Evolutionary conservation across 2,329 filamentous ascomycete genomes (phyloP).

Genomic region (Leptoxyphium fumago): DNA sequence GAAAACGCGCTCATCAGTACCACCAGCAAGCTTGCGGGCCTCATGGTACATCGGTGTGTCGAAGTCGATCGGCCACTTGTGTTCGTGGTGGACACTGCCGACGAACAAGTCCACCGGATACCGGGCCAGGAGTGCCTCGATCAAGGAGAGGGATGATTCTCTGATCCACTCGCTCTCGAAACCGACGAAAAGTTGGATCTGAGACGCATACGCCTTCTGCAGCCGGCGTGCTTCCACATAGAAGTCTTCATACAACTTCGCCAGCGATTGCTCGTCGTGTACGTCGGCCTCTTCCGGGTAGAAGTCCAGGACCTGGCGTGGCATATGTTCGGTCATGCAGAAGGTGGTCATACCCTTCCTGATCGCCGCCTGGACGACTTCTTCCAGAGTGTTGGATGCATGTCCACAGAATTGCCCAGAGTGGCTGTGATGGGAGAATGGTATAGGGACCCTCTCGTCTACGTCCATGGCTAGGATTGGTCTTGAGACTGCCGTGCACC

Average conservation of each 20-base stretch:
- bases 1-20: slow-evolving; percentile 59
- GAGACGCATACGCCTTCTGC: slow-evolving; percentile 49
- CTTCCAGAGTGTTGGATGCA: slow-evolving; percentile 71
- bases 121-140: slow-evolving; percentile 42
- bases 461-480: background rate
- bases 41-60: slow-evolving; percentile 50
- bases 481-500: no score
- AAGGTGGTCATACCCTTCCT: slow-evolving; percentile 65
- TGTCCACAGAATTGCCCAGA: slow-evolving; percentile 96
- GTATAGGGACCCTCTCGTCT: slow-evolving; percentile 42
- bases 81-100: slow-evolving; percentile 82
- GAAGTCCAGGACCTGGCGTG: slow-evolving; percentile 60
- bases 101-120: slow-evolving; percentile 76
- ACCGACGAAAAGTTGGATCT: slow-evolving; percentile 70
- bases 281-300: slow-evolving; percentile 65
- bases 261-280: slow-evolving; percentile 32
- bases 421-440: slow-evolving; percentile 95
- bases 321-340: slow-evolving; percentile 90
- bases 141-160: slow-evolving; percentile 44
- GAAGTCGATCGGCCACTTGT: slow-evolving; percentile 79
- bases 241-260: slow-evolving; percentile 51
- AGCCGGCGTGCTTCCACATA: slow-evolving; percentile 61
- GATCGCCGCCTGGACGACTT: slow-evolving; percentile 68
- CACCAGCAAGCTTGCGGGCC: slow-evolving; percentile 43
- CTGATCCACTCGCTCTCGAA: slow-evolving; percentile 94